These are phyloP conservation scores for Eremochloa ophiuroides DNA, from an alignment of 176 grass and related monocot species.

Conservation along the genomic window DNA sequence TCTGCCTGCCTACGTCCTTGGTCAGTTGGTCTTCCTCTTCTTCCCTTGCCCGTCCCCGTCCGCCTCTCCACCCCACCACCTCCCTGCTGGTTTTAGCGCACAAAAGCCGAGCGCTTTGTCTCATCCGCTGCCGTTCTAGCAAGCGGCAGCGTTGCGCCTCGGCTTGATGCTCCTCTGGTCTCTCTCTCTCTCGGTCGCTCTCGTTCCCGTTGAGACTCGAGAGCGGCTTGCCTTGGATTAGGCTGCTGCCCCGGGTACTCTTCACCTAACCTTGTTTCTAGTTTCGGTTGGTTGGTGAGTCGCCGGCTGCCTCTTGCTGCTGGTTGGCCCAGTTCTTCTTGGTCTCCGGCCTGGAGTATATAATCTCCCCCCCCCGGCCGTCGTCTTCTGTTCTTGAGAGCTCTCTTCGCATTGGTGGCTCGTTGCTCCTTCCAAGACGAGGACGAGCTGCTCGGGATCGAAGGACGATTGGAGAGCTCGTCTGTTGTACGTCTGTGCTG, in stretches of 20 bases:
- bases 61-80: neutral
- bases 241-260: conserved; percentile 20
- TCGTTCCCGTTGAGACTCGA: neutral
- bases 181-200: too few species aligned
- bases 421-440: neutral
- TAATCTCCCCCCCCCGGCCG: conserved; percentile 5
- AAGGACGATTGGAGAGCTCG: neutral
- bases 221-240: neutral
- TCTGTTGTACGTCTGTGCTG: neutral
- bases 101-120: conserved; percentile 28
- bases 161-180: conserved; percentile 23
- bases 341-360: neutral
- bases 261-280: conserved; percentile 51
- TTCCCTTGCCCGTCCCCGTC: neutral
- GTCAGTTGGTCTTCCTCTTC: neutral
- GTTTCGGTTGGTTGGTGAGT: conserved; percentile 46
- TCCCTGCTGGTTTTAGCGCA: neutral
- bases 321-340: neutral
- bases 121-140: conserved; percentile 4
- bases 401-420: neutral
- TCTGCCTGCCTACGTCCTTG: neutral
- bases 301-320: conserved; percentile 4
- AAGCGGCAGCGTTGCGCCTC: neutral
- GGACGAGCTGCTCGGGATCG: neutral
- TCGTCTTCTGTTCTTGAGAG: neutral